phyloP scores from a whole-genome alignment of 495 filamentous ascomycete genomes.

The Neurospora sp. region DNA sequence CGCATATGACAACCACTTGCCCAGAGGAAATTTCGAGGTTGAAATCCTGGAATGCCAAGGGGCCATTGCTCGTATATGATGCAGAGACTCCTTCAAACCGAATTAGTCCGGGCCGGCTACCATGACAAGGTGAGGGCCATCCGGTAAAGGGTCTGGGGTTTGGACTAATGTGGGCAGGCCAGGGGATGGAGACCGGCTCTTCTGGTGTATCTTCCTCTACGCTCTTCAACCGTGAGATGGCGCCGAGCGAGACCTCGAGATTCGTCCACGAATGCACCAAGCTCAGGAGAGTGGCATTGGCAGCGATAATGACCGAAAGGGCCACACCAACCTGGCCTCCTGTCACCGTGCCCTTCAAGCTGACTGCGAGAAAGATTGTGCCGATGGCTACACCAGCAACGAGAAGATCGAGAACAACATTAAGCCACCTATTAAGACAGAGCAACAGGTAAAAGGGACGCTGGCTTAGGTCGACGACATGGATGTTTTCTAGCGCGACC shows the following conservation, averaged over 20 bases:
- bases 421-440: slow-evolving; percentile 37
- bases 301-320: slow-evolving; percentile 18
- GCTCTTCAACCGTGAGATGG: slow-evolving; percentile 32
- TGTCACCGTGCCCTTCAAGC: slow-evolving; percentile 15
- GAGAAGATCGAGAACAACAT: slow-evolving; percentile 33
- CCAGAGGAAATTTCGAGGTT: slow-evolving; percentile 23
- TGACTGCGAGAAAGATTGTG: slow-evolving; percentile 36
- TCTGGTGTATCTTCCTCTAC: slow-evolving; percentile 28
- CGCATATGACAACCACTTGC: slow-evolving; percentile 25
- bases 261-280: slow-evolving; percentile 33
- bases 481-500: slow-evolving; percentile 13
- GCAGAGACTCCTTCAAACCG: slow-evolving; percentile 26
- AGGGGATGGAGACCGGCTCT: background rate
- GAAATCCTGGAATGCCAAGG: slow-evolving; percentile 22
- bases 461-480: slow-evolving; percentile 27
- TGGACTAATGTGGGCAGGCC: background rate
- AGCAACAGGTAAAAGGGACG: slow-evolving; percentile 32
- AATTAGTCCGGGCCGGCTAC: background rate
- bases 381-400: slow-evolving; percentile 28
- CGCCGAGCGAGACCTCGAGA: slow-evolving; percentile 44
- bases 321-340: slow-evolving; percentile 21
- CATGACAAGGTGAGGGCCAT: background rate
- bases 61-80: slow-evolving; percentile 18
- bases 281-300: slow-evolving; percentile 22
- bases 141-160: background rate